phyloP scores from a whole-genome alignment of 768 basidiomycete species.

The Cystobasidium ongulense region DNA sequence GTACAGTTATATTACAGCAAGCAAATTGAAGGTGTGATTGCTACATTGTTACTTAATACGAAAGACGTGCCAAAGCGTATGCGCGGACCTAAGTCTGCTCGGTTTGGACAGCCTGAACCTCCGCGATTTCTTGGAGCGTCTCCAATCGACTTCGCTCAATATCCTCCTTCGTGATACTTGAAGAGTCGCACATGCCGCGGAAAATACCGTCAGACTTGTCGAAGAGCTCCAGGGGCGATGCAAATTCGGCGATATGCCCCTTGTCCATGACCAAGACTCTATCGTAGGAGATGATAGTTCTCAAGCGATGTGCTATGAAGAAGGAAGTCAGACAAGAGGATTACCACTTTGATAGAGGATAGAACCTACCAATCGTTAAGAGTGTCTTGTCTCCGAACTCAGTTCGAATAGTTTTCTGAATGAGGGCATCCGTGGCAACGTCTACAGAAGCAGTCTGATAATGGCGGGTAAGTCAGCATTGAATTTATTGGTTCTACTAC shows the following conservation, averaged over 20 bases:
- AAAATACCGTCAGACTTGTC: constrained; percentile 53
- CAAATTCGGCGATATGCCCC: constrained; percentile 54
- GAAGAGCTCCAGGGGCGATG: constrained; percentile 51
- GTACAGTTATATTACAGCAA: neutral
- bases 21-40: too few relatives aligned
- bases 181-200: constrained; percentile 57
- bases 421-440: constrained; percentile 72
- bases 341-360: constrained; percentile 35
- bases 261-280: constrained; percentile 78
- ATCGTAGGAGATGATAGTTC: constrained; percentile 81
- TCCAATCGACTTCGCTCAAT: constrained; percentile 41
- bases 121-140: constrained; percentile 1
- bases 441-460: constrained; percentile 44
- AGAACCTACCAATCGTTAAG: constrained; percentile 69
- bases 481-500: neutral
- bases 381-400: constrained; percentile 74
- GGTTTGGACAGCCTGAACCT: neutral
- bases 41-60: too few relatives aligned
- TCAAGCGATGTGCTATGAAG: constrained; percentile 58
- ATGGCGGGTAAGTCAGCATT: constrained; percentile 15
- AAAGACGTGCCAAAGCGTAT: too few relatives aligned
- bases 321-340: neutral
- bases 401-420: constrained; percentile 77
- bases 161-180: constrained; percentile 52
- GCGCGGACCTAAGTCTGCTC: too few relatives aligned